A percentile compares a stretch with the other conserved stretches of the same genome.
phyloP scores from a whole-genome alignment of 2,329 filamentous ascomycete species.

The Biscogniauxia marginata region DNA sequence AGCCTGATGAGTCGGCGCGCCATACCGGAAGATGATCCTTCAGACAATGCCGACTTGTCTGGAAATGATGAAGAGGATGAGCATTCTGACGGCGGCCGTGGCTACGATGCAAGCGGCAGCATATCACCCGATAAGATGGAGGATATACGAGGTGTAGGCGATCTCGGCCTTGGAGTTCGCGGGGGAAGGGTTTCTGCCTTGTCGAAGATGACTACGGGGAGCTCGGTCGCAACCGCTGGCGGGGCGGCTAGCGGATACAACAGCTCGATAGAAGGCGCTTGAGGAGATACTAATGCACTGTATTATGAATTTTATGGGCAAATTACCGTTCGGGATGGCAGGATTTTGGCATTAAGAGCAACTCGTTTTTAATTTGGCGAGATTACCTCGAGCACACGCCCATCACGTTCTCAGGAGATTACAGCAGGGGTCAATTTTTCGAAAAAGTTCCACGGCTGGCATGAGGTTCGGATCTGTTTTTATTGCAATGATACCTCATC shows the following conservation, averaged over 20 bases:
- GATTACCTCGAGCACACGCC: neutral
- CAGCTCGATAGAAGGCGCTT: slow-evolving; percentile 72
- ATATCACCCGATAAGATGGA: slow-evolving; percentile 70
- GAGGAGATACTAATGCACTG: neutral
- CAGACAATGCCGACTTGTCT: slow-evolving; percentile 70
- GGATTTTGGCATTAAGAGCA: neutral
- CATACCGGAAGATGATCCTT: slow-evolving; percentile 60
- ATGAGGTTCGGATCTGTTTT: too few relatives aligned
- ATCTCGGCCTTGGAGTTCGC: slow-evolving; percentile 62
- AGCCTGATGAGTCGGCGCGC: slow-evolving; percentile 22
- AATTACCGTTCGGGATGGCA: neutral
- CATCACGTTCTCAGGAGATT: neutral
- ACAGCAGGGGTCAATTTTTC: slow-evolving; percentile 5
- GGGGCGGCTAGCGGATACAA: slow-evolving; percentile 72
- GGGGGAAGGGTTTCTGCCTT: slow-evolving; percentile 71
- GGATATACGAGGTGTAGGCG: slow-evolving; percentile 72
- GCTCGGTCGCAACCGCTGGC: slow-evolving; percentile 71
- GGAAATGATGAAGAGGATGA: slow-evolving; percentile 85
- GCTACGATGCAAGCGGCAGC: slow-evolving; percentile 69
- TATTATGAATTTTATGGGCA: neutral
- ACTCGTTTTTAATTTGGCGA: neutral
- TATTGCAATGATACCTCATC: too few relatives aligned
- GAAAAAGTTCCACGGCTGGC: too few relatives aligned
- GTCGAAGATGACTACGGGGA: slow-evolving; percentile 85
- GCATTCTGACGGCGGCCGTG: slow-evolving; percentile 68